Evolutionary conservation across 148 eudicot genomes (phyloP), one percentile per base, ranked within the genome.

Genomic region (Polygonum aviculare): DNA sequence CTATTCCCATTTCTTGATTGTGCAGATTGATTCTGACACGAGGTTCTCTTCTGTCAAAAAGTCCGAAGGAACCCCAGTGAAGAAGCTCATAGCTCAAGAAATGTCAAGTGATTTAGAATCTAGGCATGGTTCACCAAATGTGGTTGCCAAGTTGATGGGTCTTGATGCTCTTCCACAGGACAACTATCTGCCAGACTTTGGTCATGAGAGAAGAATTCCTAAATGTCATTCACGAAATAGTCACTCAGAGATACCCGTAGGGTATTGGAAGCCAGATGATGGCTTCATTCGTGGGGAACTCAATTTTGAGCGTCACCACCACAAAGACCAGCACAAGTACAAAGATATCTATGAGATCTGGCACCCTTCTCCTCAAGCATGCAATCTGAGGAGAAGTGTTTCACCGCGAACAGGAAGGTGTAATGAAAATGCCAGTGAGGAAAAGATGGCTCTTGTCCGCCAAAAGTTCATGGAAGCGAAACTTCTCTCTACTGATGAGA

Each of bases 111-210:
- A 89, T 78, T 76, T 81, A 62, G 93, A 86, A 51, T 81, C 83
- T 44, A 85, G 77, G 77, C 86, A 80, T 21, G 89, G 70, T 67
- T 80, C 99, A 41, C 90, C 96, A 12, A 88, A 86, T 79, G 78
- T 95, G 67, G 97, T 95, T 79, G 99, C 99, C 31, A 90, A 85
- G 83, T 83, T 95, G 82, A 95, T 95, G 99, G 99, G 99, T 51
- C 99, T 95, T 81, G 99, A 95, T 80, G 83, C 87, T 72, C 86
- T 95, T 79, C 99, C 99, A 45, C 89, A 47, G 45, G 45, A 15
- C 2, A 90, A 80, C 38, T 85, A 86, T 47, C 45, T 51, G 47
- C 77, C 85, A 45, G 83, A 81, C 73, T 60, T 87, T 49, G 81
- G 79, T 35, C 47, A 72, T 7, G 85, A 79, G 75, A 86, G 86